Evolutionary conservation across 2,329 filamentous ascomycete species (phyloP).

Genomic region (Stemphylium lycopersici): DNA sequence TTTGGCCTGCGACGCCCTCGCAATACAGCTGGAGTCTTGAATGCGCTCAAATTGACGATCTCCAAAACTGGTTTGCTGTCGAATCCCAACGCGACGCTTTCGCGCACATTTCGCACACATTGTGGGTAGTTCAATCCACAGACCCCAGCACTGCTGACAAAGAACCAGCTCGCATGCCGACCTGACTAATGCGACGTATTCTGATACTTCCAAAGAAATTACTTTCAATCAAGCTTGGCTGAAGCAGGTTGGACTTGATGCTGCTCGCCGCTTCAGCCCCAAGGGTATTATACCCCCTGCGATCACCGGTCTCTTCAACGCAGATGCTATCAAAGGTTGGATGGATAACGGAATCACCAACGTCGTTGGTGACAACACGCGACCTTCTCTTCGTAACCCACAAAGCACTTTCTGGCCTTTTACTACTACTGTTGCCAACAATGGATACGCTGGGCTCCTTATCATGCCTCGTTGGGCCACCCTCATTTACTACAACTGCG

Average conservation of each 20-base stretch:
- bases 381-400: conserved; percentile 59
- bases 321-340: conserved; percentile 66
- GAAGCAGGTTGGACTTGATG: conserved; percentile 58
- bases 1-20: conserved; percentile 51
- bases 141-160: conserved; percentile 6
- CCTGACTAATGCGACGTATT: conserved; percentile 65
- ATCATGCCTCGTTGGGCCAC: conserved; percentile 67
- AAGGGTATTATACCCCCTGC: conserved; percentile 67
- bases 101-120: conserved; percentile 67
- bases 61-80: conserved; percentile 63
- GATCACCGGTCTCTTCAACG: conserved; percentile 69
- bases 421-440: conserved; percentile 57
- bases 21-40: conserved; percentile 57
- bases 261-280: conserved; percentile 56
- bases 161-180: conserved; percentile 57
- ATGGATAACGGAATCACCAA: conserved; percentile 64
- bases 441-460: conserved; percentile 63
- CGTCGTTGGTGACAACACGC: conserved; percentile 69
- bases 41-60: conserved; percentile 58
- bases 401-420: conserved; percentile 62
- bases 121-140: conserved; percentile 39
- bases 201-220: conserved; percentile 63
- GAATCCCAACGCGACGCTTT: conserved; percentile 59
- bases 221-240: conserved; percentile 67
- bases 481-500: conserved; percentile 70